Evolutionary conservation across 2,329 filamentous ascomycete species (phyloP).

Genomic region (Pseudocercospora fijiensis): DNA sequence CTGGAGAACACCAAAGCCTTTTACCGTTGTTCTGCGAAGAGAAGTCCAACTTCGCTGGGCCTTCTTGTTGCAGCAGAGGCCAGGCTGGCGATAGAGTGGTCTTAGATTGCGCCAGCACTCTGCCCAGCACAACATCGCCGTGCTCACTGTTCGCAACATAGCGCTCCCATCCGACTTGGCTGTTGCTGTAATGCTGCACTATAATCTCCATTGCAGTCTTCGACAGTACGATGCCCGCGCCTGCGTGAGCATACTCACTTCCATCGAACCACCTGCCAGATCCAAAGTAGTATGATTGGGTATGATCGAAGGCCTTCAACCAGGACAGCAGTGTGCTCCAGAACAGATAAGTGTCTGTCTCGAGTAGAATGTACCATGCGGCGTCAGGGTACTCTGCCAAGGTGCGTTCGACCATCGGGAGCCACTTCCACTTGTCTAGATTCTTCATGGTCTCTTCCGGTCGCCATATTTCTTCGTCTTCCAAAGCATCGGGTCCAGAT

Average conservation of each 20-base stretch:
- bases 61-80: conserved; percentile 35
- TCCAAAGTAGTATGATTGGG: conserved; percentile 48
- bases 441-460: conserved; percentile 38
- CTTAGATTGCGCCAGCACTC: conserved; percentile 26
- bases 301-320: conserved; percentile 47
- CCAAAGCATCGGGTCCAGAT: conserved; percentile 33
- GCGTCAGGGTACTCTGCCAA: conserved; percentile 43
- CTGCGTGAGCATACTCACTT: conserved; percentile 42
- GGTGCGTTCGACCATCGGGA: conserved; percentile 47
- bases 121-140: conserved; percentile 31
- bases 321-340: conserved; percentile 47
- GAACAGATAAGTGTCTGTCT: conserved; percentile 51
- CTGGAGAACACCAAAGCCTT: conserved; percentile 34
- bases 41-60: conserved; percentile 41
- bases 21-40: conserved; percentile 34
- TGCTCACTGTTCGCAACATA: conserved; percentile 29
- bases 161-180: conserved; percentile 37
- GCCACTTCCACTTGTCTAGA: conserved; percentile 51
- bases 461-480: conserved; percentile 34
- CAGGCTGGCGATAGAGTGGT: conserved; percentile 25
- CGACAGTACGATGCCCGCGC: conserved; percentile 46
- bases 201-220: conserved; percentile 39
- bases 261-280: conserved; percentile 50
- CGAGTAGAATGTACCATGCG: conserved; percentile 56
- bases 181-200: conserved; percentile 42